Evolutionary conservation across 1,284 basidiomycete species (phyloP), one percentile per base, ranked within the genome.

Genomic region (Bjerkandera adusta): DNA sequence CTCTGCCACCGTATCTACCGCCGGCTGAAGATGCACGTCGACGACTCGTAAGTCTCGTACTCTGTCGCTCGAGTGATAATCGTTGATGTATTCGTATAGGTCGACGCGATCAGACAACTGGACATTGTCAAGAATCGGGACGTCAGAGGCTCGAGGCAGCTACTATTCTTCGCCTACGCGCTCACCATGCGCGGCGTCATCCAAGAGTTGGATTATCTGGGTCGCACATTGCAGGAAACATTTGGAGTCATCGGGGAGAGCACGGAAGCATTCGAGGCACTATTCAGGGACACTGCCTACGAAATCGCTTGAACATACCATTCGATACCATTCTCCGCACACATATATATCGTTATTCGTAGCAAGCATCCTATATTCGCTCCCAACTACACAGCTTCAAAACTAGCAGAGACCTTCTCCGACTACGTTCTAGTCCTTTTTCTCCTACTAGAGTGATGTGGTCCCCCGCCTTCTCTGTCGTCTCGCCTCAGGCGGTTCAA

Each of bases 101-200:
- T 89, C 34, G 79, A 83, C 20, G 87, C 88, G 1, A 91, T 97
- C 51, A 72, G 89, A n/a, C 75, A 76, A 36, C 74, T 97, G 13
- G 89, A 95, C 29, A 82, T 94, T 4, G 91, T 97, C 12, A 85
- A 84, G 57, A 86, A 75, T 62, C 83, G 75, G 5, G 81, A 89
- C 35, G 77, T 82, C 22, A 83, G 81, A 57, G 81, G 76, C 5
- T 92, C 91, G 5, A 76, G 86, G 29, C 91, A 95, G 57, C 71
- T 98, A 5, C 73, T 98, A 16, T 97, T 91, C 69, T 96, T 97
- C 59, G 92, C 92, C 1, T 97, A 97, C 60, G 92, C 91, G 0
- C 71, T 96, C 44, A 90, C 90, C 45, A 96, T 97, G 92, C 82
- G 87, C 63, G 91, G 92, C 6, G 89, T 97, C 25, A 94, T 92